Base-by-base conservation (phyloP, 2,329 filamentous ascomycete genomes). In the Zalaria sp. region DNA sequence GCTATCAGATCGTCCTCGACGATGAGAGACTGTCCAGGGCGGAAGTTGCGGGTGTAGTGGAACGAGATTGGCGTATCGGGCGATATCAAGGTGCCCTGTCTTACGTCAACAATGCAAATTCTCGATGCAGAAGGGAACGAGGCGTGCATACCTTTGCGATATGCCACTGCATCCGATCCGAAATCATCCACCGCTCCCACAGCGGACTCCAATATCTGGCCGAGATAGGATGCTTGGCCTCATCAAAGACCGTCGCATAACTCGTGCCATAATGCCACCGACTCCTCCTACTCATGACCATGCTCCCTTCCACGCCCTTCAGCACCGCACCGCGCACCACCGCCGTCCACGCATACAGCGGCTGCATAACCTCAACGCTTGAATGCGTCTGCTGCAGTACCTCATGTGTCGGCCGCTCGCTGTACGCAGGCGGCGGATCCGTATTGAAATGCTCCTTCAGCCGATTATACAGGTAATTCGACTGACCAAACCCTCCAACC, bases 121-220 rank as follows among this genome's bases (percentile, higher is more conserved):
- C 39, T 29, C 27, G 34, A 26, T 32, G 34, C 40, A 35, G 39
- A 5, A 25, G 29, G n/a, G 25, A 18, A 4, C 42, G 2, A 36
- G 10, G 26, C 11, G 25, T 8, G 27, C 18, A n/a, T 27, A 43
- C 43, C 27, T 85, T 86, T 46, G 77, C 75, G 55, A 87, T 85
- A 59, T 88, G 83, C 83, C 83, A 88, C 62, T 88, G 82, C 83
- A 89, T 88, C 36, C 83, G 71, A 57, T 88, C 81, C 38, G 74
- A 79, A 4, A 88, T 81, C 83, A 88, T 88, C 82, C 83, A 88
- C 38, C 82, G 64, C 63, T 88, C 82, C 83, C 83, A 88, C 25
- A 88, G 59, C 4, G 82, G 83, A 49, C 77, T 83, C 83, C 83
- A 89, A 55, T 89, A 89, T 40, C 83, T 66, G 57, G 88, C 83